phyloP scores from a whole-genome alignment of 1,139 yeast genomes.

The Geotrichum fermentans region DNA sequence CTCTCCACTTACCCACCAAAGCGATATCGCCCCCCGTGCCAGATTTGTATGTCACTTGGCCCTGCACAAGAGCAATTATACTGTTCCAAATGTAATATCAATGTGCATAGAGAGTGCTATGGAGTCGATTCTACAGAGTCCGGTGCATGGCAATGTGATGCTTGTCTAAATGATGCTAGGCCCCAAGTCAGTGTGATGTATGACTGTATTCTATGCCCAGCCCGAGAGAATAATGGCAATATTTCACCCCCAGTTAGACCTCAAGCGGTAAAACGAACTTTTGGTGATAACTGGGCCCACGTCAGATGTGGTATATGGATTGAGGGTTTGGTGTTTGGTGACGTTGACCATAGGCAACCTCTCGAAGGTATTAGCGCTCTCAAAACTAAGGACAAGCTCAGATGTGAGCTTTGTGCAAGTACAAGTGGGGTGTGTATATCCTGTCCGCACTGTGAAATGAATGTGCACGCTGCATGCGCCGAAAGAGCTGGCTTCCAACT shows the following conservation, averaged over 20 bases:
- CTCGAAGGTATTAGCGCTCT: conserved; percentile 34
- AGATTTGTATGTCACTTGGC: conserved; percentile 52
- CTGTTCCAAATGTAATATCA: conserved; percentile 66
- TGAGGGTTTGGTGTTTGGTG: conserved; percentile 43
- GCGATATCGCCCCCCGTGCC: too few species aligned
- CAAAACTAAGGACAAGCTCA: conserved; percentile 25
- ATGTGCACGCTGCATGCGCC: conserved; percentile 66
- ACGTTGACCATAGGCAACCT: conserved; percentile 45
- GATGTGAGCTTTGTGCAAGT: conserved; percentile 43
- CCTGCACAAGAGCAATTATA: conserved; percentile 41
- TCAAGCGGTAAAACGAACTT: conserved; percentile 69
- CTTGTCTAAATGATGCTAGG: conserved; percentile 65
- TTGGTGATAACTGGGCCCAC: conserved; percentile 76
- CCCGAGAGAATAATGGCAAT: conserved; percentile 48
- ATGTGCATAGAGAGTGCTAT: conserved; percentile 67
- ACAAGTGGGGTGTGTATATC: conserved; percentile 42
- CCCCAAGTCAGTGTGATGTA: conserved; percentile 57
- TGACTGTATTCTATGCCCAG: conserved; percentile 63
- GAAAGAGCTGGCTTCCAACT: conserved; percentile 33
- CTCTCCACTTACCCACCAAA: too few species aligned
- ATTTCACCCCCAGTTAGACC: conserved; percentile 45
- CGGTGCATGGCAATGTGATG: conserved; percentile 68
- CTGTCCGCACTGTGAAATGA: conserved; percentile 44
- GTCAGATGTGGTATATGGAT: conserved; percentile 64
- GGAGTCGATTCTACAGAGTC: conserved; percentile 42